Base-by-base conservation (phyloP, 225 moss, liverwort and hornwort species). In the Climacium dendroides region DNA sequence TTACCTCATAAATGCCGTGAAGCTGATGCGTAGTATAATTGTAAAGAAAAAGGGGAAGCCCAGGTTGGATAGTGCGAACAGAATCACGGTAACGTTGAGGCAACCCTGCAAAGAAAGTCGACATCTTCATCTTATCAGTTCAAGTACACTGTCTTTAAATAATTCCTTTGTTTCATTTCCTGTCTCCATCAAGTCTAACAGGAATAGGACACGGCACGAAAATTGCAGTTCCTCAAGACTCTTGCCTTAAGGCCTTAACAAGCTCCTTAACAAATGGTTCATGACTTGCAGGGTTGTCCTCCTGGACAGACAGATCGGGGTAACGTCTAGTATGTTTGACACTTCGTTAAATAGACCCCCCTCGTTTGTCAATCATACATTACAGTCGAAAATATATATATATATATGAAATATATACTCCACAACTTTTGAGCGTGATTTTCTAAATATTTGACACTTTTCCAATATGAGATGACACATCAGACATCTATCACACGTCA, bases 11-110 rank as follows among this genome's bases (percentile, higher is more conserved):
- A 60, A 94, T 91, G 58, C 93, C 92, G 78, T 94, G 94, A 89
- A 94, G 93, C 83, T 94, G 94, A 86, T 94, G 94, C 30, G 94
- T 94, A 24, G 94, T 94, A 11, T 94, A 92, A 71, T 94, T 94
- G 85, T 94, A 94, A 2, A 94, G 91, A 80, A 93, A 92, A 69
- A 94, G 89, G 18, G 94, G 94, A 47, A 94, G 91, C 14, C 94
- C 94, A 29, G 94, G 94, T 83, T 94, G 94, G 82, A 92, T 94
- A 84, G 93, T 93, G 72, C 94, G 93, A 74, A 94, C 93, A 78
- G 94, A 94, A 88, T 94, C 94, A 80, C 94, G 91, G 86, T 94
- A 94, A 13, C 92, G 90, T 84, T 94, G 94, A 15, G 94, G 94
- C 81, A 94, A 78, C 37, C 94, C 94, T 94, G 90, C 85, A 70